phyloP scores from a whole-genome alignment of 2,329 filamentous ascomycete genomes.

The Calonectria pteridis region DNA sequence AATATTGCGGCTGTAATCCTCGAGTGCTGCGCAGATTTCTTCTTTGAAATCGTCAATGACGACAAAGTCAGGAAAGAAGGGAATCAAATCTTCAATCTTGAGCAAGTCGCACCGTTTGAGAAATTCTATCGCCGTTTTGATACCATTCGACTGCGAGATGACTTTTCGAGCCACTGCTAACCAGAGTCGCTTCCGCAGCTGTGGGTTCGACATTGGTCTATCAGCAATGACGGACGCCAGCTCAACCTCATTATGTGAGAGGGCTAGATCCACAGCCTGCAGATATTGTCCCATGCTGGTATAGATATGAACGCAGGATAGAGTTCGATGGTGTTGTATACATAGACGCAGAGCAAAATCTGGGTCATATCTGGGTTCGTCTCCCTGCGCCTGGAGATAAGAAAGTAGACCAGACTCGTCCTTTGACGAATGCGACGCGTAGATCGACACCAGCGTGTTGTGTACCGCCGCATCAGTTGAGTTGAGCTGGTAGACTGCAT shows the following conservation, averaged over 20 bases:
- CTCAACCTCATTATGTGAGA: constrained; percentile 90
- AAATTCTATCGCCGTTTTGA: constrained; percentile 95
- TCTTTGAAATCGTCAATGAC: constrained; percentile 99
- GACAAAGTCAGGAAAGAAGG: constrained; percentile 98
- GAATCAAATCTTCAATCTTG: constrained; percentile 95
- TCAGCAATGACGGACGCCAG: constrained; percentile 92
- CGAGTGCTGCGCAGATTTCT: constrained; percentile 93
- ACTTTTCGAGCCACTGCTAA: constrained; percentile 95
- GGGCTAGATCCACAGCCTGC: constrained; percentile 91
- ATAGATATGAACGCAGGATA: constrained; percentile 97
- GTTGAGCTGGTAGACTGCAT: constrained; percentile 88
- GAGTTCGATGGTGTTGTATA: constrained; percentile 92
- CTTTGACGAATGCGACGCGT: constrained; percentile 85
- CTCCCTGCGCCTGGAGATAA: constrained; percentile 91
- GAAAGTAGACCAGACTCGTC: constrained; percentile 88
- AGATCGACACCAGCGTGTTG: constrained; percentile 96
- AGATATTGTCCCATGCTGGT: constrained; percentile 95
- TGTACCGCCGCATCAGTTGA: constrained; percentile 89
- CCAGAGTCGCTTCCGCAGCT: constrained; percentile 94
- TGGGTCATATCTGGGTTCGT: constrained; percentile 89
- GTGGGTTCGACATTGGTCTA: constrained; percentile 80
- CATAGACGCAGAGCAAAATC: constrained; percentile 97
- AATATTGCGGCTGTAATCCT: constrained; percentile 93
- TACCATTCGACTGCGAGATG: constrained; percentile 86
- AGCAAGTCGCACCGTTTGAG: constrained; percentile 91